Evolutionary conservation across 805 yeast species (phyloP).

Genomic region (Metschnikowia continentalis): DNA sequence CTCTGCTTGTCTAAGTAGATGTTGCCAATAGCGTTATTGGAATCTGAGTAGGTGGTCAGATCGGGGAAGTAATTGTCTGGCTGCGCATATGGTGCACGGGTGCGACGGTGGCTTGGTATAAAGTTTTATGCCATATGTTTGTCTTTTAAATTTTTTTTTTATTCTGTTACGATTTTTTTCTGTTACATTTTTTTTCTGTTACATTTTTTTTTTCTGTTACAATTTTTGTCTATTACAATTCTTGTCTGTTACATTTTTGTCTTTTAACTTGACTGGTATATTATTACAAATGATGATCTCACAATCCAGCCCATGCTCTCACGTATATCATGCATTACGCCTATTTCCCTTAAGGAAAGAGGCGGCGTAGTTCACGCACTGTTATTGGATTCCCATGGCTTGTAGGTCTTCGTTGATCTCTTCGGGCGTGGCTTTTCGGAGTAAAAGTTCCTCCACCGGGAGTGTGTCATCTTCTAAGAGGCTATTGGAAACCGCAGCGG

Average conservation of each 20-base stretch:
- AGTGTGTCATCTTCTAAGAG: conserved; percentile 21
- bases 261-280: background rate
- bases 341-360: background rate
- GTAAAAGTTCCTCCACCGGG: conserved; percentile 30
- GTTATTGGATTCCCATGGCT: conserved; percentile 49
- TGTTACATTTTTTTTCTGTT: no score
- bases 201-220: no score
- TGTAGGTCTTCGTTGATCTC: conserved; percentile 72
- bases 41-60: background rate
- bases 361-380: background rate
- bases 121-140: no score
- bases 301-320: background rate
- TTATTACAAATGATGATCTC: background rate
- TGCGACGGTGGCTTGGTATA: background rate
- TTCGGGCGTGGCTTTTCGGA: conserved; percentile 60
- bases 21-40: background rate
- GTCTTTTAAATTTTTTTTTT: no score
- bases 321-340: background rate
- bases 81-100: conserved; percentile 8
- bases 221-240: no score
- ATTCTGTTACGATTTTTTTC: no score
- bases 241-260: no score
- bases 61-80: background rate
- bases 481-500: conserved; percentile 61
- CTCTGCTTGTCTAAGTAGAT: no score